Conservation (phyloP, 1,139 yeast species). For the Hyphopichia wangnamkhiaoensis region DNA sequence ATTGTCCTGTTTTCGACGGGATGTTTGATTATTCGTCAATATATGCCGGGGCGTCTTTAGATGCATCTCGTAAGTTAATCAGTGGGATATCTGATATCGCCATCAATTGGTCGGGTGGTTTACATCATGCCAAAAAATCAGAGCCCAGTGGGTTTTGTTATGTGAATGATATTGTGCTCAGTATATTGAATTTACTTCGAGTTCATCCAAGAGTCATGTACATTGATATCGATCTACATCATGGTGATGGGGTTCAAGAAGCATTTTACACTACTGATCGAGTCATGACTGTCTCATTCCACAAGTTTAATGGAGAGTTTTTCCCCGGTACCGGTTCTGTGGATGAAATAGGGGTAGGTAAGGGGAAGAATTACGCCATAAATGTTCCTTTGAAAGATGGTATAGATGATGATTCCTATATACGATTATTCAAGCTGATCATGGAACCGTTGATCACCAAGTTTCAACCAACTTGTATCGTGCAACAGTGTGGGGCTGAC, state of each 20-base stretch:
- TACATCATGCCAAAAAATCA: slow-evolving; percentile 93
- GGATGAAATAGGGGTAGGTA: slow-evolving; percentile 83
- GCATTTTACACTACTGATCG: slow-evolving; percentile 94
- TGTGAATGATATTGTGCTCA: slow-evolving; percentile 89
- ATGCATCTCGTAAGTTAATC: slow-evolving; percentile 84
- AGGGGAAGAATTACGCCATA: slow-evolving; percentile 81
- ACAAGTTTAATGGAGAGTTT: slow-evolving; percentile 91
- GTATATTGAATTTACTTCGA: slow-evolving; percentile 77
- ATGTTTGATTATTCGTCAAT: slow-evolving; percentile 83
- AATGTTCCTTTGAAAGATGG: slow-evolving; percentile 97
- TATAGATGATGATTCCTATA: slow-evolving; percentile 89
- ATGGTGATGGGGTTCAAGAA: slow-evolving; percentile 98
- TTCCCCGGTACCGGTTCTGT: slow-evolving; percentile 96
- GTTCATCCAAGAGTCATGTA: slow-evolving; percentile 90
- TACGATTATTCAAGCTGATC: slow-evolving; percentile 73
- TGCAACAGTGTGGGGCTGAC: slow-evolving; percentile 97
- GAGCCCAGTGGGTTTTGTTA: slow-evolving; percentile 97
- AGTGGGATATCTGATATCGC: slow-evolving; percentile 92
- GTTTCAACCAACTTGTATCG: slow-evolving; percentile 87
- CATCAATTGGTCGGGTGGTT: slow-evolving; percentile 95
- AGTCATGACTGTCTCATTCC: slow-evolving; percentile 94
- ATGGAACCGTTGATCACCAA: slow-evolving; percentile 85
- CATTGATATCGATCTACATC: slow-evolving; percentile 94
- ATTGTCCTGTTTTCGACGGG: slow-evolving; percentile 97
- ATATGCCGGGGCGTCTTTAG: slow-evolving; percentile 90